Percentiles rank a stretch among this genome's conserved stretches.
phyloP scores from a whole-genome alignment of 495 filamentous ascomycete genomes.

The Penicillium simplicissimum region DNA sequence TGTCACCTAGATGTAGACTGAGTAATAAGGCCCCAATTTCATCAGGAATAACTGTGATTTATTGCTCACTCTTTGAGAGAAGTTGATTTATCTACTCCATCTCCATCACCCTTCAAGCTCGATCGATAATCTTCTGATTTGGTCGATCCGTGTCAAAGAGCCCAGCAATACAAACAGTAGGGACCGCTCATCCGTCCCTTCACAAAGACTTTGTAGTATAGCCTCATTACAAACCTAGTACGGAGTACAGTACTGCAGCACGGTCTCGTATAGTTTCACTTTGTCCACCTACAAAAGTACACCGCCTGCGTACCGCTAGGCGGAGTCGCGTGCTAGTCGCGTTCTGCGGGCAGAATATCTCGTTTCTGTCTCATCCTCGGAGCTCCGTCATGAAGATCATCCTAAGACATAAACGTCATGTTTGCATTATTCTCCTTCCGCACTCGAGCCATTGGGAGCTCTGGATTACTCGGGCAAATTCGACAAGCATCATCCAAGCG shows the following conservation, averaged over 20 bases:
- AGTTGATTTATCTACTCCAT: background rate
- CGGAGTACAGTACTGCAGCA: too few species aligned
- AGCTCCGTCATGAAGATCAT: constrained; percentile 1
- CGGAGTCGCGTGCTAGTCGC: background rate
- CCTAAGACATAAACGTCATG: constrained; percentile 1
- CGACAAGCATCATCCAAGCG: constrained; percentile 66
- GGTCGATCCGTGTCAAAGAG: too few species aligned
- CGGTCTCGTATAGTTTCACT: too few species aligned
- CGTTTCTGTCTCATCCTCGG: background rate
- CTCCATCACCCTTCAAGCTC: background rate
- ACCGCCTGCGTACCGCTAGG: background rate
- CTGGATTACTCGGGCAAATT: constrained; percentile 10
- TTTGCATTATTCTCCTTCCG: constrained; percentile 9
- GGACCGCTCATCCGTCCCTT: too few species aligned
- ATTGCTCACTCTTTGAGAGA: background rate
- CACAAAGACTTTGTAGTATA: too few species aligned
- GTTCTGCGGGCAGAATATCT: constrained; percentile 3
- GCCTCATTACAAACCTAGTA: too few species aligned
- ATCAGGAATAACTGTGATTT: background rate
- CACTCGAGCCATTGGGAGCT: background rate
- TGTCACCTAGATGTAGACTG: background rate
- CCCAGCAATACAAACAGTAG: too few species aligned
- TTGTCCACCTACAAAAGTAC: too few species aligned
- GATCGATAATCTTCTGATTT: background rate
- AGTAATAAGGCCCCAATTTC: background rate